Evolutionary conservation across 306 rosid species (phyloP), one percentile per base, ranked within the genome.

Genomic region (Trifolium pratense): DNA sequence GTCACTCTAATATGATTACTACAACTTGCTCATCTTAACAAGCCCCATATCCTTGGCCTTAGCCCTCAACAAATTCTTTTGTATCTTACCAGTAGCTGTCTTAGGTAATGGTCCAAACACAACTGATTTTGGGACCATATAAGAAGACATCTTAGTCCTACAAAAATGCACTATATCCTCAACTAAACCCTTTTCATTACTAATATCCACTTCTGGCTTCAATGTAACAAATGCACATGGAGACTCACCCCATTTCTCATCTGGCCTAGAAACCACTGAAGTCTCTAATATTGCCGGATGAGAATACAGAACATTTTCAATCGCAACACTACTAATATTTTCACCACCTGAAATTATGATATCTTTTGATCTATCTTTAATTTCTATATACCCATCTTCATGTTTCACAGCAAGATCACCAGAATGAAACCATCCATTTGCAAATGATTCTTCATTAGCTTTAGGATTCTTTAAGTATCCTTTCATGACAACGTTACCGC

Each of bases 21-120:
- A 51, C 25, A 51, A 6, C 25, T 17, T 51, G 57, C 57, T 51
- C 25, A 51, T 17, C 12, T 7, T 51, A 21, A 17, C 25, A 16
- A 0, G 5, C 23, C 57, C 57, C 57, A 51, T 51, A 25, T 51
- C 57, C 25, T 51, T 51, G 3, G 57, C 25, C 57, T 51, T 16
- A 17, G 12, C 57, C 21, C 57, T 51, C 57, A 51, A 18, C 25
- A 51, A 9, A 51, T 51, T 51, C 57, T 51, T 51, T 2, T 51
- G 57, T 51, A 51, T 51, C 57, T 51, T 51, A 20, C 57, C 57
- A 51, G 57, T 51, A 51, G 57, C 57, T 16, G 57, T 51, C 25
- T 51, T 51, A 16, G 57, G 57, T 51, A 51, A 51, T 51, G 57
- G 57, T 2, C 57, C 57, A 51, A 51, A 51, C 25, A 51, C 25